phyloP scores from a whole-genome alignment of 2,329 filamentous ascomycete species.

The Chrysosporium keratinophilum region DNA sequence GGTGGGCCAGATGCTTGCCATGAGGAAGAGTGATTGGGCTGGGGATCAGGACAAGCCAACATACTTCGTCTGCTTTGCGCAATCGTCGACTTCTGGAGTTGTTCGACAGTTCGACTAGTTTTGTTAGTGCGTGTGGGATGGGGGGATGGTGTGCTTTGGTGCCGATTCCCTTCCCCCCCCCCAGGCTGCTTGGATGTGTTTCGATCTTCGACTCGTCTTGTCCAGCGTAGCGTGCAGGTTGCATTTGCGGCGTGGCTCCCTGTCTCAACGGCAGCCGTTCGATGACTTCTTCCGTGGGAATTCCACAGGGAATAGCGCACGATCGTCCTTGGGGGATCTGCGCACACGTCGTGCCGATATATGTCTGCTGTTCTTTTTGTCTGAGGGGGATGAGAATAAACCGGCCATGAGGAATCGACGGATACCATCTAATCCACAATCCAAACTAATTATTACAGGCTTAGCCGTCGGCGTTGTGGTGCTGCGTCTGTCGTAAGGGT shows the following conservation, averaged over 20 bases:
- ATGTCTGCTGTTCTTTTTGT: not conserved
- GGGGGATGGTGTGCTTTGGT: too few species aligned
- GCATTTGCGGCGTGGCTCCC: slow-evolving; percentile 4
- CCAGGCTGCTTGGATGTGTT: too few species aligned
- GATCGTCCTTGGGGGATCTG: slow-evolving; percentile 1
- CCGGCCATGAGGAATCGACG: not conserved
- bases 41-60: not conserved
- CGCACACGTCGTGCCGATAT: not conserved
- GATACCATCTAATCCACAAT: too few species aligned
- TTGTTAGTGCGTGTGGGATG: too few species aligned
- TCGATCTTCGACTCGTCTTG: not conserved
- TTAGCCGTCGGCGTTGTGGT: too few species aligned
- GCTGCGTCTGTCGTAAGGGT: too few species aligned
- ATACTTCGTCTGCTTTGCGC: not conserved
- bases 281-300: slow-evolving; percentile 1
- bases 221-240: slow-evolving; percentile 1
- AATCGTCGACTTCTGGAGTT: not conserved
- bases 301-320: not conserved
- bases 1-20: not conserved
- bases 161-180: not conserved
- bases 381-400: not conserved
- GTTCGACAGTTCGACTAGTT: too few species aligned
- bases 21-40: not conserved
- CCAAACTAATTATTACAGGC: too few species aligned
- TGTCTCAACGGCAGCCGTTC: not conserved